These are phyloP conservation scores for Quercus suber DNA, from an alignment of 306 rosid genomes.

Conservation along the genomic window DNA sequence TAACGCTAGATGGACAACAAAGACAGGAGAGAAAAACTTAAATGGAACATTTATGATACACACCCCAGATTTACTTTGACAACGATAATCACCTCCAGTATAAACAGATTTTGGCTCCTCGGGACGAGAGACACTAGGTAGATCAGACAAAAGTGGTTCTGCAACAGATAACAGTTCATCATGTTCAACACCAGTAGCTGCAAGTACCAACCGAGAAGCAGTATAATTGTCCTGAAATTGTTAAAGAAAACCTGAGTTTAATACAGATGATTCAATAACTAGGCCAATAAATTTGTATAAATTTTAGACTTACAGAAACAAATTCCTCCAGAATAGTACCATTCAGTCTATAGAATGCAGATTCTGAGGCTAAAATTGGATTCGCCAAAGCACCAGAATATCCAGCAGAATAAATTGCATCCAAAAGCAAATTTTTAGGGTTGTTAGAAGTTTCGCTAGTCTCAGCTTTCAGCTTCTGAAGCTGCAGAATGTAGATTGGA, in stretches of 20 bases:
- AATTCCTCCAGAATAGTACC: conserved; percentile 72
- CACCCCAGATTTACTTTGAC: conserved; percentile 83
- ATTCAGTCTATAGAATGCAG: conserved; percentile 56
- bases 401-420: conserved; percentile 85
- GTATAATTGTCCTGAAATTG: conserved; percentile 77
- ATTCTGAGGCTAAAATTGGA: conserved; percentile 76
- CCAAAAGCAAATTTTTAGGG: conserved; percentile 81
- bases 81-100: conserved; percentile 87
- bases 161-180: conserved; percentile 74
- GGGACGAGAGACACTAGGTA: conserved; percentile 55
- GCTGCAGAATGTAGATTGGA: conserved; percentile 35
- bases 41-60: conserved; percentile 24
- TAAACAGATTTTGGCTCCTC: conserved; percentile 72
- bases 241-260: conserved; percentile 20
- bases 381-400: conserved; percentile 87
- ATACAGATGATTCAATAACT: not conserved
- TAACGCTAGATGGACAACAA: not conserved
- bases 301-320: conserved; percentile 68
- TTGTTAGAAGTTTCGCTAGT: conserved; percentile 73
- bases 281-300: not conserved
- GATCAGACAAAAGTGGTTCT: conserved; percentile 86
- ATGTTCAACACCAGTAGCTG: conserved; percentile 94
- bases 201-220: conserved; percentile 76
- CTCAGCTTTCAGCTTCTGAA: conserved; percentile 71
- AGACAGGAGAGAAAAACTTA: conserved; percentile 15